Conservation (phyloP, 2,329 filamentous ascomycete genomes). For the Phyllosticta capitalensis region DNA sequence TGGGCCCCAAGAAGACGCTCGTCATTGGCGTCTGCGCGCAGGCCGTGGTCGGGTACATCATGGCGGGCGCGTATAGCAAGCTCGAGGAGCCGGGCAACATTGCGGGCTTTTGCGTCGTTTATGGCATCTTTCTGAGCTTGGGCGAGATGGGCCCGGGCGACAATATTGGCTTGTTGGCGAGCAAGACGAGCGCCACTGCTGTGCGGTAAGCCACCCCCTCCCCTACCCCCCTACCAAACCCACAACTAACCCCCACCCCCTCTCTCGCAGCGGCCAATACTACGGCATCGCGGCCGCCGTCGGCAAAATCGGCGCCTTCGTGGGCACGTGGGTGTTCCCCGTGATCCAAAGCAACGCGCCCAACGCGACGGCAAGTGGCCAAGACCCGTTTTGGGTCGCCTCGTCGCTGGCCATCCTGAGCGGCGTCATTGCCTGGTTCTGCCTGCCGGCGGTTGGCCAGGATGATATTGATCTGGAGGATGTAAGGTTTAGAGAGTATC, state of each 20-base stretch:
- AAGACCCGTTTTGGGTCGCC: conserved; percentile 87
- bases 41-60: conserved; percentile 74
- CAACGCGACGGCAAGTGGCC: conserved; percentile 46
- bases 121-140: conserved; percentile 66
- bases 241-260: background rate
- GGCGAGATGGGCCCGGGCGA: conserved; percentile 81
- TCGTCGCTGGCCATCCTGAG: conserved; percentile 67
- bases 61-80: conserved; percentile 67
- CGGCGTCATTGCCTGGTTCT: conserved; percentile 55
- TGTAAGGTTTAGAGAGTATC: conserved; percentile 60
- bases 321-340: conserved; percentile 75
- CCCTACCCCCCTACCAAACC: background rate
- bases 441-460: conserved; percentile 67
- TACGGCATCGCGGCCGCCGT: conserved; percentile 61
- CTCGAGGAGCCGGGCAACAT: conserved; percentile 60
- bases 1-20: conserved; percentile 70
- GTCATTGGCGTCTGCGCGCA: conserved; percentile 62
- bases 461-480: conserved; percentile 80
- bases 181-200: conserved; percentile 79
- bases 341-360: conserved; percentile 40
- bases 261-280: conserved; percentile 52
- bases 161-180: conserved; percentile 80
- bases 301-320: conserved; percentile 74
- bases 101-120: conserved; percentile 68
- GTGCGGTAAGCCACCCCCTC: conserved; percentile 41